phyloP scores from a whole-genome alignment of 1,284 basidiomycete genomes.

The Austroboletus niveus region DNA sequence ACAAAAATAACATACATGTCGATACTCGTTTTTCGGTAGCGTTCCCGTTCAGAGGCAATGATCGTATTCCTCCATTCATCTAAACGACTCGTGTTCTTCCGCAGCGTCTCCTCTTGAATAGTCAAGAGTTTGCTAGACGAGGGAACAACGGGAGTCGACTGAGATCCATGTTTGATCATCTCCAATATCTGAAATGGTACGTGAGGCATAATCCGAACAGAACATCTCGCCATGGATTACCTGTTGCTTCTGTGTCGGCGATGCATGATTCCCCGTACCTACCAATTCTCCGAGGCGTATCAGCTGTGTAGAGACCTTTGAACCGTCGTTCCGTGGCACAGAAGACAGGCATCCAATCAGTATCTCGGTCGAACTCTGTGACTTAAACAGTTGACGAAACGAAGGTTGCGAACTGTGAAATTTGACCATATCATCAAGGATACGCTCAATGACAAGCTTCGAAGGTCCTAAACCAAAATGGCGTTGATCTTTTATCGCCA shows the following conservation, averaged over 20 bases:
- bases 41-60: conserved; percentile 62
- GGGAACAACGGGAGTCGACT: neutral
- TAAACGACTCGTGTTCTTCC: conserved; percentile 59
- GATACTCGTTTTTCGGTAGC: conserved; percentile 65
- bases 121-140: conserved; percentile 18
- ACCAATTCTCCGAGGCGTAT: conserved; percentile 65
- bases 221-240: conserved; percentile 35
- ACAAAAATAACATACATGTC: conserved; percentile 49
- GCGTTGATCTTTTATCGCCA: neutral
- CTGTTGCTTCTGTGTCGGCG: conserved; percentile 63
- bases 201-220: conserved; percentile 3
- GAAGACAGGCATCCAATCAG: conserved; percentile 68
- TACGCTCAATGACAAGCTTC: conserved; percentile 18
- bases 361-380: conserved; percentile 60
- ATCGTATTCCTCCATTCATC: conserved; percentile 72
- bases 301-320: conserved; percentile 58
- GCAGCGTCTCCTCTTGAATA: conserved; percentile 51
- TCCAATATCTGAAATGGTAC: conserved; percentile 20
- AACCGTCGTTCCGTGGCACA: conserved; percentile 36
- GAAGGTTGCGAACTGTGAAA: conserved; percentile 56
- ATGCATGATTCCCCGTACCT: conserved; percentile 58
- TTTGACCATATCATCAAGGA: conserved; percentile 65
- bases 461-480: conserved; percentile 22
- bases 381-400: conserved; percentile 71
- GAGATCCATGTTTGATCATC: conserved; percentile 15